Evolutionary conservation across 345 rosid species (phyloP).

Genomic region (Camelina neglecta): DNA sequence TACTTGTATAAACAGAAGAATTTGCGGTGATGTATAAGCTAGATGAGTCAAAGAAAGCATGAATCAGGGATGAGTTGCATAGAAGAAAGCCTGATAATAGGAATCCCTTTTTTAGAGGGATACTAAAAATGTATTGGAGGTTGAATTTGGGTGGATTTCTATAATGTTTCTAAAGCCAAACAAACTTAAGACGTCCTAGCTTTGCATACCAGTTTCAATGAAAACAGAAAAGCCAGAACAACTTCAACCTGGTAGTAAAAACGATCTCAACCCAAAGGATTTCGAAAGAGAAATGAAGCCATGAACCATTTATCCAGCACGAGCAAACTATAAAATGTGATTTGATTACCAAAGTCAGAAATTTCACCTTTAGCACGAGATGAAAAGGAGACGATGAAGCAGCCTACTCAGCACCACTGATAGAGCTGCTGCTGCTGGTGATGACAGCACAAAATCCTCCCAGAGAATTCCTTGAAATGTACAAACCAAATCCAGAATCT

Average conservation of each 20-base stretch:
- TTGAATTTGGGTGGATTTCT: not conserved
- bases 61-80: not conserved
- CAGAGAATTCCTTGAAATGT: constrained; percentile 41
- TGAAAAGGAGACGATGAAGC: constrained; percentile 47
- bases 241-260: not conserved
- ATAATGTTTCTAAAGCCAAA: constrained; percentile 6
- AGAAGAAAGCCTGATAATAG: not conserved
- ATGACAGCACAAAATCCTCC: constrained; percentile 50
- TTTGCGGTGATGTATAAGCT: constrained; percentile 45
- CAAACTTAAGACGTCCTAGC: not conserved
- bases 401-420: constrained; percentile 47
- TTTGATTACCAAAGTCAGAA: not conserved
- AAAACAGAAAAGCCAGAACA: constrained; percentile 10
- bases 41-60: constrained; percentile 11
- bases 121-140: not conserved
- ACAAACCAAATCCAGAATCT: constrained; percentile 59
- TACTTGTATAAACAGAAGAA: constrained; percentile 53
- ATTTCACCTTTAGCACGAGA: constrained; percentile 57
- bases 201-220: constrained; percentile 17
- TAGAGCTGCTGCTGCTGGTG: constrained; percentile 27
- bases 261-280: constrained; percentile 11
- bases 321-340: not conserved
- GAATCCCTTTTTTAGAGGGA: not conserved
- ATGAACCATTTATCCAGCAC: constrained; percentile 7
- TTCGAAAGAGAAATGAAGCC: constrained; percentile 13